phyloP scores from a whole-genome alignment of 768 basidiomycete species.

The Coprinopsis sp. region DNA sequence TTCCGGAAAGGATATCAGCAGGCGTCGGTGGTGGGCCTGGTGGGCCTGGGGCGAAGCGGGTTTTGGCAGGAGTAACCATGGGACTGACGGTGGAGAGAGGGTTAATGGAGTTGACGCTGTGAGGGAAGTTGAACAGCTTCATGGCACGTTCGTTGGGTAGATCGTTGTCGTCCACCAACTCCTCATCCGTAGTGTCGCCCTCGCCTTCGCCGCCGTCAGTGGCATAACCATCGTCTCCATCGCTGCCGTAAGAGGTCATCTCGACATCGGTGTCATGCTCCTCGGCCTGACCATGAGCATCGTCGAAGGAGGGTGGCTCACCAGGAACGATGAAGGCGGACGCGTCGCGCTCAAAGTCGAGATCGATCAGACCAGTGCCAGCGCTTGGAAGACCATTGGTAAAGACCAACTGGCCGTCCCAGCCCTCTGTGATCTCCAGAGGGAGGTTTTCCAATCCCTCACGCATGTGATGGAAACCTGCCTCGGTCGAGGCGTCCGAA shows the following conservation, averaged over 20 bases:
- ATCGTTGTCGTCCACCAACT: slow-evolving; percentile 72
- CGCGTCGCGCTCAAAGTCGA: slow-evolving; percentile 65
- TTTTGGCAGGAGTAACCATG: slow-evolving; percentile 36
- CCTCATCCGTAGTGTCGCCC: slow-evolving; percentile 80
- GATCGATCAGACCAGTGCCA: slow-evolving; percentile 57
- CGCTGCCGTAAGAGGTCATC: slow-evolving; percentile 29
- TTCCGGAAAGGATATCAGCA: slow-evolving; percentile 65
- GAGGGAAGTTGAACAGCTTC: slow-evolving; percentile 64
- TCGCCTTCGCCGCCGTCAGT: slow-evolving; percentile 50
- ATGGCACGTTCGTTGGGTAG: slow-evolving; percentile 74
- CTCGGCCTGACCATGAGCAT: slow-evolving; percentile 29
- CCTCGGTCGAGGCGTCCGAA: slow-evolving; percentile 23
- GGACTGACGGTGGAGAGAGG: slow-evolving; percentile 73
- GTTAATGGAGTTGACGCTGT: slow-evolving; percentile 60
- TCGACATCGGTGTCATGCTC: slow-evolving; percentile 41
- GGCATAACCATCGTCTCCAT: slow-evolving; percentile 43
- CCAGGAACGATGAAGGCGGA: slow-evolving; percentile 47
- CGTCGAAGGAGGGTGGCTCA: slow-evolving; percentile 29
- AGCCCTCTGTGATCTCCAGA: slow-evolving; percentile 67
- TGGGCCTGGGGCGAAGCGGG: slow-evolving; percentile 8
- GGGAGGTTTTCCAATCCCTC: slow-evolving; percentile 36
- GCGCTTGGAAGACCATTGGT: slow-evolving; percentile 53
- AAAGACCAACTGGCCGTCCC: slow-evolving; percentile 74
- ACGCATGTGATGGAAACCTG: slow-evolving; percentile 26
- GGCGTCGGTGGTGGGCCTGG: slow-evolving; percentile 43